A percentile compares a stretch with the other conserved stretches of the same genome.
phyloP scores from a whole-genome alignment of 2,329 filamentous ascomycete species.

The Fusarium decemcellulare region DNA sequence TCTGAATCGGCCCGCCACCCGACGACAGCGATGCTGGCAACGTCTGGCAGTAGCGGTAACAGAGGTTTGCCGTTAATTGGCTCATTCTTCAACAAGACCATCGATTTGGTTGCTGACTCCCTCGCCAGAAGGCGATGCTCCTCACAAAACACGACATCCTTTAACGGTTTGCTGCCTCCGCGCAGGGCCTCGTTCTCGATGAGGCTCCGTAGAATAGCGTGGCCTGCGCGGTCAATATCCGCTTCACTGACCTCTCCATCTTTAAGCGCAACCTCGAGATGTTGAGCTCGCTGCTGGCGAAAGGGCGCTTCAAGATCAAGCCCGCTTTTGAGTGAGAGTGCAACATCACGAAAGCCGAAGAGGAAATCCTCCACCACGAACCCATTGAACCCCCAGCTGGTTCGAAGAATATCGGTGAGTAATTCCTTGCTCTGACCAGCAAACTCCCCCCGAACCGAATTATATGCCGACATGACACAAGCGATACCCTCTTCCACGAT shows the following conservation, averaged over 20 bases:
- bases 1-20: slow-evolving; percentile 33
- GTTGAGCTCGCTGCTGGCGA: slow-evolving; percentile 10
- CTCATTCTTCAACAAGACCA: slow-evolving; percentile 41
- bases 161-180: neutral
- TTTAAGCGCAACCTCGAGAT: slow-evolving; percentile 12
- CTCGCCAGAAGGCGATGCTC: slow-evolving; percentile 33
- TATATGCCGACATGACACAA: slow-evolving; percentile 39
- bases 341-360: slow-evolving; percentile 33
- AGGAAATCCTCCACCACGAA: slow-evolving; percentile 38
- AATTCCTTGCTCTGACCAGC: slow-evolving; percentile 37
- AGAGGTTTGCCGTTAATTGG: neutral
- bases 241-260: neutral
- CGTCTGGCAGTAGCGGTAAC: slow-evolving; percentile 2
- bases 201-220: slow-evolving; percentile 18
- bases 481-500: slow-evolving; percentile 34
- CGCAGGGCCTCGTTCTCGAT: slow-evolving; percentile 12
- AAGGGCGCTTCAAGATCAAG: slow-evolving; percentile 43
- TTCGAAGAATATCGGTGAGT: slow-evolving; percentile 29
- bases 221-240: slow-evolving; percentile 19
- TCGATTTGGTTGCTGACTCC: slow-evolving; percentile 32
- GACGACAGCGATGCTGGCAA: slow-evolving; percentile 28
- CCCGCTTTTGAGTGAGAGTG: slow-evolving; percentile 34
- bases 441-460: slow-evolving; percentile 38
- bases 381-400: slow-evolving; percentile 35
- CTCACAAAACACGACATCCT: slow-evolving; percentile 31